A percentile compares a stretch with the other conserved stretches of the same genome.
These are phyloP conservation scores for Phycomyces nitens DNA, from an alignment of 192 early-diverging fungal species.

Conservation along the genomic window DNA sequence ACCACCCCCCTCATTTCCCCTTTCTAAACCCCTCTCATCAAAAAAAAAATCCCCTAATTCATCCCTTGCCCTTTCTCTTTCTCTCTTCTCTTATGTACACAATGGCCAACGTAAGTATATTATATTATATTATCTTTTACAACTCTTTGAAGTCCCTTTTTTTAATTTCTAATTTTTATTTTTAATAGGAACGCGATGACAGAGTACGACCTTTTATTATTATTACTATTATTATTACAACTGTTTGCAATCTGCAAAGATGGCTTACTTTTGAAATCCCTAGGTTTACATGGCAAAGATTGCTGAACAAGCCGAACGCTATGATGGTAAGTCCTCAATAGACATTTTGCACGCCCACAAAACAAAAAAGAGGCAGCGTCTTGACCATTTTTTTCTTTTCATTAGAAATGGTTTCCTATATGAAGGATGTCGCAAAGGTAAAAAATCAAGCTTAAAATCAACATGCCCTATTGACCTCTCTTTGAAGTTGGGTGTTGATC, in stretches of 20 bases:
- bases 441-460: too few relatives aligned
- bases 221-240: too few relatives aligned
- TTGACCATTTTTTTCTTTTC: not conserved
- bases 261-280: too few relatives aligned
- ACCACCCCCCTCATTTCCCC: too few relatives aligned
- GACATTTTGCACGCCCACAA: not conserved
- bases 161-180: slow-evolving; percentile 3
- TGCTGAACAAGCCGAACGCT: slow-evolving; percentile 98
- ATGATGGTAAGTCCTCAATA: slow-evolving; percentile 76
- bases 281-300: slow-evolving; percentile 98
- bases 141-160: not conserved
- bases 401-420: slow-evolving; percentile 75
- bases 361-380: not conserved
- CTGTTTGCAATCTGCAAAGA: too few relatives aligned
- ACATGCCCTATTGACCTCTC: too few relatives aligned
- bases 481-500: slow-evolving; percentile 19
- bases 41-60: not conserved
- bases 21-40: too few relatives aligned
- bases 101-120: slow-evolving; percentile 6
- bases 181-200: slow-evolving; percentile 22
- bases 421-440: slow-evolving; percentile 64
- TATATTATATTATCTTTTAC: not conserved
- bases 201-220: slow-evolving; percentile 12
- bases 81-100: not conserved
- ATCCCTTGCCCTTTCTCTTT: not conserved